Evolutionary conservation across 176 grass and related monocot genomes (phyloP), one percentile per base, ranked within the genome.

Genomic region (Elaeis guineensis): DNA sequence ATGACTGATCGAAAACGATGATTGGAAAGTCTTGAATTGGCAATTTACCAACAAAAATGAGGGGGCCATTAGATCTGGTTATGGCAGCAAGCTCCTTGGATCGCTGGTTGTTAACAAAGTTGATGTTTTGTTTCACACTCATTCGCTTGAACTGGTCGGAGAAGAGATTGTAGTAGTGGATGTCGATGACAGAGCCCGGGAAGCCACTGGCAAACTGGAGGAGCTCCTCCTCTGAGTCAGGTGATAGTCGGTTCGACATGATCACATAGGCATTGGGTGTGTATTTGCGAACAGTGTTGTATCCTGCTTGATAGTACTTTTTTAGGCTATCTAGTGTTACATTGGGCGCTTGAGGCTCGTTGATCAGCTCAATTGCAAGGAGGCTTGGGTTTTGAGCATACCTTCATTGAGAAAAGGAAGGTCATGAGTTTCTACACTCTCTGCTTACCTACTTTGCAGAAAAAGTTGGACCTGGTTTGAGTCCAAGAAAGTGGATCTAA

Each of bases 301-400:
- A 95, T 2, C 73, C 85, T 8, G 53, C 70, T 35, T 63, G 73
- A 51, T 95, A 95, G 67, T 95, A 95, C 22, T 78, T 86, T 11
- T 21, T 70, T 0, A 95, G 19, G 24, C 66, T 81, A 2, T 69
- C 18, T 21, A 89, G 62, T 3, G 85, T 72, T 1, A 58, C 77
- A 1, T 67, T 67, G 0, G 79, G 78, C 0, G 82, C 85, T 35
- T 58, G 20, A 0, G 90, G 90, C 44, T 89, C 85, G 16, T 95
- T 95, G 16, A 95, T 50, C 3, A 95, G 54, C 77, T 89, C 85
- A 4, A 95, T 20, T 1, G 90, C 85, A 14, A 86, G 58, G 24
- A 95, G 85, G 30, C 76, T 71, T 0, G 29, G 52, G 19, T 77
- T 72, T 0, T 16, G 4, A 5, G 77, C 76, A 57, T 95, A 95